phyloP scores from a whole-genome alignment of 345 rosid species.

The Gossypium ekmanianum region DNA sequence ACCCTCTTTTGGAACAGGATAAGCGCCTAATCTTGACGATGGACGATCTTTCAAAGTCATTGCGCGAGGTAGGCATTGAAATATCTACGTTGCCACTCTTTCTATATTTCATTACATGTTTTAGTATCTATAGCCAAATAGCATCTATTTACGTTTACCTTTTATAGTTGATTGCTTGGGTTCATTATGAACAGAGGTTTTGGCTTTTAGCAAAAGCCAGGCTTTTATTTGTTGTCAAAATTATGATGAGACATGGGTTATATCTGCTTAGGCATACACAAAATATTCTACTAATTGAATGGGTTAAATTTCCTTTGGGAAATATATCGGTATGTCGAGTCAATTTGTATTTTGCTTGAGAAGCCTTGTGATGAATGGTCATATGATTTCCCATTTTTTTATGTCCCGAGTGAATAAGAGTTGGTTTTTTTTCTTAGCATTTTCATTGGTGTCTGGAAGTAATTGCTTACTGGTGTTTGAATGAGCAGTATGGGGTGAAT shows the following conservation, averaged over 20 bases:
- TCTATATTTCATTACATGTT: not conserved
- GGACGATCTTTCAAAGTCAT: conserved; percentile 91
- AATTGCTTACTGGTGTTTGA: conserved; percentile 9
- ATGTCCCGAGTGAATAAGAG: no score
- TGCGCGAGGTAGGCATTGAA: conserved; percentile 58
- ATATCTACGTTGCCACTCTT: not conserved
- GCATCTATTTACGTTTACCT: not conserved
- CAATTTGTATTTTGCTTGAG: not conserved
- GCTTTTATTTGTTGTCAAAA: not conserved
- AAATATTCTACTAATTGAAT: not conserved
- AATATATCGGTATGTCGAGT: not conserved
- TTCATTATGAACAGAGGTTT: not conserved
- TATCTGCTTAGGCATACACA: not conserved
- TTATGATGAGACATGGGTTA: not conserved
- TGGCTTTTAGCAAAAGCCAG: no score
- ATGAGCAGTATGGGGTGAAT: conserved; percentile 73
- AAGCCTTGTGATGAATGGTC: no score
- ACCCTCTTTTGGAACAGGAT: conserved; percentile 47
- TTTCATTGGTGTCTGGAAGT: not conserved
- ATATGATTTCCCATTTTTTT: no score
- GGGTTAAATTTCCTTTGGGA: not conserved
- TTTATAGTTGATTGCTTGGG: not conserved
- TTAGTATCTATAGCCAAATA: not conserved
- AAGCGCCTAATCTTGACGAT: conserved; percentile 81
- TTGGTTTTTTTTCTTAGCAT: not conserved